Conservation (phyloP, 352 stramenopile genomes). For the Phytophthora colocasiae region DNA sequence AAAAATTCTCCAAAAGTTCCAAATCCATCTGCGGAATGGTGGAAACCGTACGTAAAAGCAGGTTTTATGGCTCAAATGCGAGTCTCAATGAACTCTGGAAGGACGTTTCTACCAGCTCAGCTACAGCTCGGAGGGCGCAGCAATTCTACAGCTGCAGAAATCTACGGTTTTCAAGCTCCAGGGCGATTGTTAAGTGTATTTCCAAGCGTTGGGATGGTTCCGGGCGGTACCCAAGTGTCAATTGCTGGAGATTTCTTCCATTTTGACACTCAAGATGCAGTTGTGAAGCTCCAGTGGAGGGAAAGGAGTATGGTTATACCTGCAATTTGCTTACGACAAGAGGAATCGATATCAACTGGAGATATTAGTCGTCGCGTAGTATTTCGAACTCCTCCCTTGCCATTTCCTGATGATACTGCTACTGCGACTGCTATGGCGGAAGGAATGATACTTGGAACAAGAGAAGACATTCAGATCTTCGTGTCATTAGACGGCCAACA, state of each 20-base stretch:
- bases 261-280: slow-evolving; percentile 65
- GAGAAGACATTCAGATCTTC: slow-evolving; percentile 58
- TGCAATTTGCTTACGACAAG: slow-evolving; percentile 36
- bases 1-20: slow-evolving; percentile 25
- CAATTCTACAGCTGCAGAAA: slow-evolving; percentile 7
- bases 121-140: slow-evolving; percentile 14
- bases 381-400: slow-evolving; percentile 50
- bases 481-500: slow-evolving; percentile 59
- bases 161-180: slow-evolving; percentile 41
- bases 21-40: slow-evolving; percentile 37
- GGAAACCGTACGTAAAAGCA: slow-evolving; percentile 39
- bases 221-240: slow-evolving; percentile 57
- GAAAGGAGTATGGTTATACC: slow-evolving; percentile 41
- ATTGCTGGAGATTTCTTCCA: slow-evolving; percentile 60
- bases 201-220: slow-evolving; percentile 44
- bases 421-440: slow-evolving; percentile 36
- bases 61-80: slow-evolving; percentile 42
- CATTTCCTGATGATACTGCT: slow-evolving; percentile 37
- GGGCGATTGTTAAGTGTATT: slow-evolving; percentile 47
- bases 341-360: background rate
- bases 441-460: slow-evolving; percentile 31
- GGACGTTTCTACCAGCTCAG: slow-evolving; percentile 38
- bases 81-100: slow-evolving; percentile 62
- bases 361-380: slow-evolving; percentile 46
- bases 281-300: slow-evolving; percentile 55